Evolutionary conservation across 2,329 filamentous ascomycete species (phyloP), one percentile per base, ranked within the genome.

Genomic region (Leptographium wingfieldii): DNA sequence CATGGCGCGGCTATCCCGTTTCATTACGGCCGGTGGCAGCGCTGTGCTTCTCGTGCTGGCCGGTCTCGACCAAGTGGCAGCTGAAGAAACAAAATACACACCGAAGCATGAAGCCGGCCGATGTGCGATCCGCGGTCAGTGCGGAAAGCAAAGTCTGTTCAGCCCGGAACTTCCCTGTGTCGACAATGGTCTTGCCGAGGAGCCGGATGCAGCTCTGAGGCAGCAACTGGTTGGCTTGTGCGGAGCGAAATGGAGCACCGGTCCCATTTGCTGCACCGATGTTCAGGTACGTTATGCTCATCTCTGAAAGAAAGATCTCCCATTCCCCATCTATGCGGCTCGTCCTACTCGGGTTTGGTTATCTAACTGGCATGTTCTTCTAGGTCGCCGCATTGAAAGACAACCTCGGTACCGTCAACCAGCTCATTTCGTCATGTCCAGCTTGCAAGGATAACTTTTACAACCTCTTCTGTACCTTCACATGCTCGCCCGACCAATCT

Each of bases 401-500:
- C 63, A 95, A 96, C 68, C 80, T 99, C 61, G 87, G 89, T 66
- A 90, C 90, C 27, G 92, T 91, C 2, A 90, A 92, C 67, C 85
- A 87, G 61, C 87, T 99, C 69, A 91, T 99, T 70, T 86, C 91
- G 31, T 90, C 91, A 11, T 99, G 94, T 71, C 94, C 94, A 1
- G 94, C 95, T 38, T 99, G 94, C 81, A 95, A 94, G 73, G 87
- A 92, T 68, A 99, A 99, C 77, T 99, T 99, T 77, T 97, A 90
- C 78, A 95, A 99, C 75, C 79, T 95, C 53, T 99, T 99, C 73
- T 99, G 94, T 76, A 95, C 91, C 5, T 97, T 99, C 69, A 97
- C 92, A 2, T 99, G 95, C 76, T 99, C 94, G 5, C 92, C 95
- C 6, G 88, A 99, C 68, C 94, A 99, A 71, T 96, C 91, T 0